phyloP scores from a whole-genome alignment of 129 eudicot genomes.

The Flaveria robusta region DNA sequence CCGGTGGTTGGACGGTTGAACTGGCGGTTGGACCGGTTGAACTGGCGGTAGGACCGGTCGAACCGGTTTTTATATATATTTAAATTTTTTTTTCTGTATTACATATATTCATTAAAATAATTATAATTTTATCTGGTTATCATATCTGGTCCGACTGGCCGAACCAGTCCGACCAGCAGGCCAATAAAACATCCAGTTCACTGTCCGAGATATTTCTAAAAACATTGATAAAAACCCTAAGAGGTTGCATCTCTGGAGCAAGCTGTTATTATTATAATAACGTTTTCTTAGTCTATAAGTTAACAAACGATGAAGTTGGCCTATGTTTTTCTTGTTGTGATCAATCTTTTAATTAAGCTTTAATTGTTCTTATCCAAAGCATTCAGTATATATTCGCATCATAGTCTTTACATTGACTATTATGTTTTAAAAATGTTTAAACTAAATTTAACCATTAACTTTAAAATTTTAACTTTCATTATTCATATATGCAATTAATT shows the following conservation, averaged over 20 bases:
- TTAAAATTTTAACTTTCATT: not conserved
- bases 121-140: too few species aligned
- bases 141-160: too few species aligned
- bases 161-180: too few species aligned
- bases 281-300: constrained; percentile 17
- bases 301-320: constrained; percentile 12
- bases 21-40: too few species aligned
- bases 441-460: not conserved
- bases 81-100: too few species aligned
- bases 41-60: too few species aligned
- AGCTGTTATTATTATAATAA: not conserved
- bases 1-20: too few species aligned
- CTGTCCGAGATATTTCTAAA: too few species aligned
- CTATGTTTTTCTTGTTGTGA: not conserved
- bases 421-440: constrained; percentile 8
- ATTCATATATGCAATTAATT: not conserved
- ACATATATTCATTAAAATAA: too few species aligned
- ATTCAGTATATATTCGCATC: not conserved
- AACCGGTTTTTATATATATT: too few species aligned
- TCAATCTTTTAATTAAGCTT: not conserved
- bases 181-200: too few species aligned
- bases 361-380: constrained; percentile 19
- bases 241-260: not conserved
- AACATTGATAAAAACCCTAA: too few species aligned
- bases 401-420: constrained; percentile 19